These are phyloP conservation scores for Dendrobium nobile DNA, from an alignment of 106 monocot species.

Conservation along the genomic window DNA sequence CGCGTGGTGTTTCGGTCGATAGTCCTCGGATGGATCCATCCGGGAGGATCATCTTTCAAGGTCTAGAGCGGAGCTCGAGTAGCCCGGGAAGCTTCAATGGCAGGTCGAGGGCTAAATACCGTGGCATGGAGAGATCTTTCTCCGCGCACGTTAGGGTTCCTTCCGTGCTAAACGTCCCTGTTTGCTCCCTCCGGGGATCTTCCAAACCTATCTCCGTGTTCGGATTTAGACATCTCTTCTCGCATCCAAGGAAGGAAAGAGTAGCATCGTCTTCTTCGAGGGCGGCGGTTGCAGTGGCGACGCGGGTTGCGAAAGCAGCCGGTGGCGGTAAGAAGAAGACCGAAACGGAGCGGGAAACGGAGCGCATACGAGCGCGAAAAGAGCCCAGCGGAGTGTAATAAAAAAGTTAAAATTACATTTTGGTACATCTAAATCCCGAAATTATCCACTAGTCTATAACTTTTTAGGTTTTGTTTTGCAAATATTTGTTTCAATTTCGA, in stretches of 20 bases:
- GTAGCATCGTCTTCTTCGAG: not conserved
- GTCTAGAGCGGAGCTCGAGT: constrained; percentile 71
- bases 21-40: constrained; percentile 85
- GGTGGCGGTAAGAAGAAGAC: not conserved
- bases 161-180: constrained; percentile 57
- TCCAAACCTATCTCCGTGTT: constrained; percentile 22
- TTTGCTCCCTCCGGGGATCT: constrained; percentile 30
- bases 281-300: not conserved
- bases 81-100: constrained; percentile 57
- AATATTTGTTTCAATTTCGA: too few relatives aligned
- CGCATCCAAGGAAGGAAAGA: not conserved
- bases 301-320: not conserved
- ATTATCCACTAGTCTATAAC: too few relatives aligned
- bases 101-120: constrained; percentile 11
- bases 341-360: not conserved
- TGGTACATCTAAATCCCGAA: too few relatives aligned
- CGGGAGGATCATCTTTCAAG: constrained; percentile 71
- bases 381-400: not conserved
- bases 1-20: constrained; percentile 38
- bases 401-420: too few relatives aligned
- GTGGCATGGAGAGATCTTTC: constrained; percentile 44
- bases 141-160: constrained; percentile 41
- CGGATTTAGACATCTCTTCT: constrained; percentile 14
- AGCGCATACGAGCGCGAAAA: not conserved
- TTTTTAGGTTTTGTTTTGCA: too few relatives aligned